A percentile compares a stretch with the other conserved stretches of the same genome.
These are phyloP conservation scores for Blastobotrys peoriensis DNA, from an alignment of 805 yeast genomes.

Conservation along the genomic window DNA sequence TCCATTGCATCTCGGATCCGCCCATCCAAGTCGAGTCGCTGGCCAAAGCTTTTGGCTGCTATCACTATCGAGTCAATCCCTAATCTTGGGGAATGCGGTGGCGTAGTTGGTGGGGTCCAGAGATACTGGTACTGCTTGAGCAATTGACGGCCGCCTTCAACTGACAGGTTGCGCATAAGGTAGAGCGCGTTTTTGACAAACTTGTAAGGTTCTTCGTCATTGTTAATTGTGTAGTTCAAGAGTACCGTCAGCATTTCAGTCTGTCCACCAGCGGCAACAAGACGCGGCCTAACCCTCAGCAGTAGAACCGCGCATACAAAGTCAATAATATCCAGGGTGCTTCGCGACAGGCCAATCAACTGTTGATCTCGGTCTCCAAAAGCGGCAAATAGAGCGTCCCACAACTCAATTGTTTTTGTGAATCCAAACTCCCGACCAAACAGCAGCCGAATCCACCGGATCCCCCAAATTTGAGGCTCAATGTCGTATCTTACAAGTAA, in stretches of 20 bases:
- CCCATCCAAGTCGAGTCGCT: constrained; percentile 15
- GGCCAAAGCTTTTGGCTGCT: constrained; percentile 18
- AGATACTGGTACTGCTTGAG: constrained; percentile 17
- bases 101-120: constrained; percentile 5
- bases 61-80: constrained; percentile 11
- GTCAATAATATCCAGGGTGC: constrained; percentile 27
- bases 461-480: constrained; percentile 35
- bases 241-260: constrained; percentile 19
- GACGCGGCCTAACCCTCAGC: constrained; percentile 23
- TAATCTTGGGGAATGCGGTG: constrained; percentile 9
- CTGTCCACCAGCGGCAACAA: constrained; percentile 14
- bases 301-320: constrained; percentile 31
- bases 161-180: constrained; percentile 14
- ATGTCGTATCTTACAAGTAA: constrained; percentile 21
- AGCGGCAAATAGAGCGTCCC: constrained; percentile 34
- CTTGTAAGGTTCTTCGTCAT: constrained; percentile 10
- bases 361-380: constrained; percentile 13
- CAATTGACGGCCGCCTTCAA: constrained; percentile 21
- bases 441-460: constrained; percentile 32
- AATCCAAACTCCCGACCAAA: constrained; percentile 33
- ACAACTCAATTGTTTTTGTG: constrained; percentile 22
- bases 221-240: constrained; percentile 20
- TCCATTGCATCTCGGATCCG: constrained; percentile 14
- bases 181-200: constrained; percentile 23
- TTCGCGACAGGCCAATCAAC: background rate